Evolutionary conservation across 768 basidiomycete genomes (phyloP).

Genomic region (Termitomyces sp.): DNA sequence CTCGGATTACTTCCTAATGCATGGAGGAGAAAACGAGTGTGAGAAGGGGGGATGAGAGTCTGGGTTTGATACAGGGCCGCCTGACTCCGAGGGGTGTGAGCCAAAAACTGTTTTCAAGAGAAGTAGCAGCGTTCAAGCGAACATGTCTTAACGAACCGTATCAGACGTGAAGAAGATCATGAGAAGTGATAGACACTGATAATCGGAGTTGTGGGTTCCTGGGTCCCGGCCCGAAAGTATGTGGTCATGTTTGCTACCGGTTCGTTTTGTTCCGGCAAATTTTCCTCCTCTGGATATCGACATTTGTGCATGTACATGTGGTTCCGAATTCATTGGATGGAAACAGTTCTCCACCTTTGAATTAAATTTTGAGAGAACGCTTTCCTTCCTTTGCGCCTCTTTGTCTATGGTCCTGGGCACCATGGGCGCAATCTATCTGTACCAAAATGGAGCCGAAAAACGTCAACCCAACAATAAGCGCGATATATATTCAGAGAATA

Average conservation of each 20-base stretch:
- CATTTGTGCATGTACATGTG: no score
- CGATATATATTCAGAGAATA: neutral
- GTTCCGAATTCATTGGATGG: constrained; percentile 2
- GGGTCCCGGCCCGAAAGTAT: no score
- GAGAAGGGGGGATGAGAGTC: neutral
- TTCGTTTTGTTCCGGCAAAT: no score
- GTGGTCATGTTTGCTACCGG: no score
- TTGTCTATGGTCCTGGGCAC: neutral
- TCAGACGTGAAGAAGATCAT: neutral
- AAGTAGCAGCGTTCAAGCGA: neutral
- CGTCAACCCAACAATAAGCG: neutral
- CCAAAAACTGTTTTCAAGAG: neutral
- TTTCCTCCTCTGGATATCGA: no score
- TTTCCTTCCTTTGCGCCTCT: no score
- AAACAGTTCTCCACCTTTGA: no score
- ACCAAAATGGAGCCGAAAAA: neutral
- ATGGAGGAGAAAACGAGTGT: no score
- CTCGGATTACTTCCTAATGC: neutral
- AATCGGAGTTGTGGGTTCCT: no score
- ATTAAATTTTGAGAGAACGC: no score
- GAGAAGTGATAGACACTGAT: no score
- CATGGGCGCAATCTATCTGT: neutral
- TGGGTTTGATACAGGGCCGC: neutral
- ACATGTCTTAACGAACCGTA: neutral
- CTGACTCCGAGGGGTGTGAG: no score